phyloP scores from a whole-genome alignment of 2,329 filamentous ascomycete species.

The Arthroderma sp. region DNA sequence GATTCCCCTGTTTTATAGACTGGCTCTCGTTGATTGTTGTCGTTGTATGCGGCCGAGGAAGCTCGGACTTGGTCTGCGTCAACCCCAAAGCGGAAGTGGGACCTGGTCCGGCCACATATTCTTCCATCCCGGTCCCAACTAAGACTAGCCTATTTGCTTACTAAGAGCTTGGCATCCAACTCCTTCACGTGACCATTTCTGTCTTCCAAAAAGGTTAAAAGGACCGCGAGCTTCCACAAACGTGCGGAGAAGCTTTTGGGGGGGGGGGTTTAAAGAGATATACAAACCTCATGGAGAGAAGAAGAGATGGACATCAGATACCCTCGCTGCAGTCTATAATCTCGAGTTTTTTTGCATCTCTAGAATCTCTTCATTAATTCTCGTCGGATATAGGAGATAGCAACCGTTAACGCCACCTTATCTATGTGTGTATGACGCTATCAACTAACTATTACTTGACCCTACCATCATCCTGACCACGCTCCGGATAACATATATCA shows the following conservation, averaged over 20 bases:
- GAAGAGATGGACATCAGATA: background rate
- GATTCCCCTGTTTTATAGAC: too few relatives aligned
- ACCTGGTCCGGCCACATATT: background rate
- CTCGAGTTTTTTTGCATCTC: background rate
- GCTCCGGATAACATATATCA: too few relatives aligned
- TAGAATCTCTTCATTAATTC: background rate
- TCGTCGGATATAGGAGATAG: constrained; percentile 4
- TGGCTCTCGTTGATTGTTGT: background rate
- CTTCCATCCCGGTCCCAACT: background rate
- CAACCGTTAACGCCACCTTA: background rate
- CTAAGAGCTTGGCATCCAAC: background rate
- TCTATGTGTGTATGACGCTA: background rate
- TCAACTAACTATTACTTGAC: background rate
- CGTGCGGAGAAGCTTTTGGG: too few relatives aligned
- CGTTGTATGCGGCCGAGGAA: background rate
- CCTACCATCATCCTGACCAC: too few relatives aligned
- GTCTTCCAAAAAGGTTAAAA: too few relatives aligned
- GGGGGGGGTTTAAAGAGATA: too few relatives aligned
- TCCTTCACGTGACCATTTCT: background rate
- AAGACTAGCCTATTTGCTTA: background rate
- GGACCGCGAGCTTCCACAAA: too few relatives aligned
- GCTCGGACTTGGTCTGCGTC: background rate
- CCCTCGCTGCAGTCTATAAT: background rate
- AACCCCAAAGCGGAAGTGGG: background rate
- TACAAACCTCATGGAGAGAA: too few relatives aligned